Base-by-base conservation (phyloP, 169 alveolate genomes). In the Plasmodium chabaudi region DNA sequence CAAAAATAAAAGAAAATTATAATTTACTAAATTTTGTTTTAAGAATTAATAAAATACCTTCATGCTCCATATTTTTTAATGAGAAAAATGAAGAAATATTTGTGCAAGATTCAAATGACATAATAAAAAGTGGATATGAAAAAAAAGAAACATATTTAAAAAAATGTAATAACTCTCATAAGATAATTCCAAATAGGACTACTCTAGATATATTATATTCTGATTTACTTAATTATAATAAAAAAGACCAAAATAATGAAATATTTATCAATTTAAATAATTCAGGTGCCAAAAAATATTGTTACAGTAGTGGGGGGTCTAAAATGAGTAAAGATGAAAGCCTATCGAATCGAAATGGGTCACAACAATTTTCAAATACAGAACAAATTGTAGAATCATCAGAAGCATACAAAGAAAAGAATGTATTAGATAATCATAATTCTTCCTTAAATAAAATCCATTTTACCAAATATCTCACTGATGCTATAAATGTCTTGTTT, bases 81-180 rank as follows among this genome's bases (percentile, higher is more conserved):
- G 91, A 63, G 1, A 69, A 86, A 23, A 68, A 61, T 27, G 91
- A 86, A 61, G 91, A 86, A 70, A 60, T 86, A n/a, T 86, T 59
- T 63, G 19, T 86, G 19, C 17, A 60, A 12, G 61, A 56, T 46
- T 39, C 56, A 19, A 64, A 25, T 68, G 19, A 19, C 25, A 25
- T 25, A 47, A 7, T 21, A 44, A 21, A 12, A 47, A 9, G 21
- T 74, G 25, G 15, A 27, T n/a, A 42, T 65, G 25, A 49, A 49
- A 69, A 69, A 19, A 15, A 57, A 3, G 68, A 71, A 42, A 47
- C 67, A 56, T 19, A n/a, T 12, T 27, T 49, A 1, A 65, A 82
- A 5, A 53, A 15, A 5, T 12, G 55, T 39, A 82, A 67, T 51
- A 27, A 27, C 59, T 42, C 67, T 13, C 39, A 15, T 27, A 27